Conservation (phyloP, 352 stramenopile species). For the Halophytophthora batemanensis region DNA sequence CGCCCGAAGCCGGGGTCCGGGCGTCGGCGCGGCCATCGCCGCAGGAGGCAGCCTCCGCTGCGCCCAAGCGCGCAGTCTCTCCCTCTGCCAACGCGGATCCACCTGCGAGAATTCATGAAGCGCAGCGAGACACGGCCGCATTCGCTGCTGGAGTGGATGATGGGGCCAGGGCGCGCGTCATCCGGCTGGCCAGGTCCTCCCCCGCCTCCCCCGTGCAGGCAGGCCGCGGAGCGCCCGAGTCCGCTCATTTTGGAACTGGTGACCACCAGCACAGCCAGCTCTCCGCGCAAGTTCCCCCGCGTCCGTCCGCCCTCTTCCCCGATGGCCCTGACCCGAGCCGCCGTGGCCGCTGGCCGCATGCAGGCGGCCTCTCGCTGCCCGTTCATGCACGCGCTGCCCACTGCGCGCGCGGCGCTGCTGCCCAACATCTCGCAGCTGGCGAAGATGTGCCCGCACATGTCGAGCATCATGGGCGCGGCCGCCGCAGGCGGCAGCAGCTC, state of each 20-base stretch:
- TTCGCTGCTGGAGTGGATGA: neutral
- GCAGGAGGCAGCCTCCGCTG: no score
- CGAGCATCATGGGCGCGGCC: conserved; percentile 64
- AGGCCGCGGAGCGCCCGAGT: no score
- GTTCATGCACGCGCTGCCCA: conserved; percentile 82
- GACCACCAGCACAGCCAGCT: conserved; percentile 7
- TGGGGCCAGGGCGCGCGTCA: no score
- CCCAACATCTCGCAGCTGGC: conserved; percentile 85
- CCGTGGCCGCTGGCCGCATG: conserved; percentile 61
- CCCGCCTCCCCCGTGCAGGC: neutral
- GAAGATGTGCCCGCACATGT: conserved; percentile 88
- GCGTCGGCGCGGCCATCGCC: conserved; percentile 11
- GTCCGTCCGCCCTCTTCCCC: neutral
- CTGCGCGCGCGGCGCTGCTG: conserved; percentile 65
- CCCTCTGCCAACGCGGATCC: no score
- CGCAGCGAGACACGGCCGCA: neutral
- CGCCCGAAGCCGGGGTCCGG: conserved; percentile 14
- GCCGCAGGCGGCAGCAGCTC: conserved; percentile 42
- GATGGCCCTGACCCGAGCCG: conserved; percentile 72
- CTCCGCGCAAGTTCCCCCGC: conserved; percentile 7
- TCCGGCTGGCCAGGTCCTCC: conserved; percentile 2
- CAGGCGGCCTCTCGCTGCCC: conserved; percentile 75
- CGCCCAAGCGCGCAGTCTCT: no score
- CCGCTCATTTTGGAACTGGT: conserved; percentile 42
- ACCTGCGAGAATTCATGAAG: no score